Evolutionary conservation across 108 stramenopile genomes (phyloP), one percentile per base, ranked within the genome.

Genomic region (Stephanodiscus minutulus): DNA sequence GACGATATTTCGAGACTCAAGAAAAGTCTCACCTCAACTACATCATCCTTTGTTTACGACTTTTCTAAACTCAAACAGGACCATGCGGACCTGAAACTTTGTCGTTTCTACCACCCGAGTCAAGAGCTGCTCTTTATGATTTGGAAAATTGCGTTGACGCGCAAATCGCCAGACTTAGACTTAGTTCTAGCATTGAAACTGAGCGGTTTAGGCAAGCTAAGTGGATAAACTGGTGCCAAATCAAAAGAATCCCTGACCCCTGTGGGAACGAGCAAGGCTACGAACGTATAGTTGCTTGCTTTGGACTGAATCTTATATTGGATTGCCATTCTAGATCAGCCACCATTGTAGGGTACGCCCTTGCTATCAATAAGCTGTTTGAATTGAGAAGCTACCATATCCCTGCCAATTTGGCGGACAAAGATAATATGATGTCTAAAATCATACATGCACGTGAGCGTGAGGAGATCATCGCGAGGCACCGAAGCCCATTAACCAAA

Each of bases 191-290:
- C 1, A 10, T 44, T 69, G 46, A 46, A 36, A 69, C 68, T 3
- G 13, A 15, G 7, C 41, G 68, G 41, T 58, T 39, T 69, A 8
- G 68, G 68, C 68, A 69, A 58, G 68, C 55, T 64, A 20, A 47
- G 27, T 64, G 21, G 5, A 22, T 64, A 5, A 27, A 13, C 7
- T 64, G 48, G 48, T 20, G 18, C 17, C 18, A 17, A 49, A 9
- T 3, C 17, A 49, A 20, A 20, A 20, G 17, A 3, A 49, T 49
- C 2, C 18, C 48, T 4, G 48, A 49, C 20, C 48, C 48, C 48
- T 49, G 48, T 8, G 48, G 48, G 4, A 3, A 17, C 48, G 20
- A 49, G 20, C 3, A 20, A n/a, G n/a, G n/a, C n/a, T n/a, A n/a
- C n/a, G n/a, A n/a, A n/a, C n/a, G n/a, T n/a, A n/a, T n/a, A n/a